Conservation (phyloP, 2,329 filamentous ascomycete genomes). For the Hypoxylon sp. region DNA sequence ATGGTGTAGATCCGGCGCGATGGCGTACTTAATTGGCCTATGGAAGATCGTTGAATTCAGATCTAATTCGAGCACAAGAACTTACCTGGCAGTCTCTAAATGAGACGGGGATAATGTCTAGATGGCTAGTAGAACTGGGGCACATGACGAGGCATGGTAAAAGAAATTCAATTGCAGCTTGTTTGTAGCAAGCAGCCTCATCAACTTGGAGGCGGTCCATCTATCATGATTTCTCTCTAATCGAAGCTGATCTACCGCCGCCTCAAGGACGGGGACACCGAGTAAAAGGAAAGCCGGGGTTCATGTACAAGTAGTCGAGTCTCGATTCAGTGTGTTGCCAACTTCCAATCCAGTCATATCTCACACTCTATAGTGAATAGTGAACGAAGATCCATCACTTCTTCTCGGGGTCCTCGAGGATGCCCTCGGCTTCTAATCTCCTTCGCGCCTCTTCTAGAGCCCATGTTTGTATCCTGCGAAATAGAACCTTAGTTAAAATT, state of each 20-base stretch:
- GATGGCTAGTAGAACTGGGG: not conserved
- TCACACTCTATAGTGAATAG: constrained; percentile 13
- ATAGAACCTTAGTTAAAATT: constrained; percentile 49
- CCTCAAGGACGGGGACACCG: constrained; percentile 14
- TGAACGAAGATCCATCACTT: constrained; percentile 54
- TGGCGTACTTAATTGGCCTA: constrained; percentile 39
- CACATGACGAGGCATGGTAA: constrained; percentile 1
- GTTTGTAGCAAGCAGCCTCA: constrained; percentile 34
- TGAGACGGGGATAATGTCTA: not conserved
- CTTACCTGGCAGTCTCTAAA: not conserved
- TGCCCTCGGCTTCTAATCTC: constrained; percentile 95
- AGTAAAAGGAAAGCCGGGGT: constrained; percentile 35
- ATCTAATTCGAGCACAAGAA: constrained; percentile 13
- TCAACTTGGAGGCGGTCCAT: constrained; percentile 38
- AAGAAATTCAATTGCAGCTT: constrained; percentile 40
- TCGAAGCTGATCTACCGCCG: constrained; percentile 23
- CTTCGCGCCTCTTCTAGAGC: constrained; percentile 96
- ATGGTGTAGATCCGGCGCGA: constrained; percentile 41
- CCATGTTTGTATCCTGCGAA: constrained; percentile 95
- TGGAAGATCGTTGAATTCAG: constrained; percentile 20
- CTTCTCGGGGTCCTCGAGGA: constrained; percentile 84
- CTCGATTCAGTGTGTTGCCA: constrained; percentile 22
- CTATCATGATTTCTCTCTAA: constrained; percentile 46
- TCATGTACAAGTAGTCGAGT: constrained; percentile 41
- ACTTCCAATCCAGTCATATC: constrained; percentile 26